Evolutionary conservation across 345 rosid genomes (phyloP).

Genomic region (Capsella bursapastoris): DNA sequence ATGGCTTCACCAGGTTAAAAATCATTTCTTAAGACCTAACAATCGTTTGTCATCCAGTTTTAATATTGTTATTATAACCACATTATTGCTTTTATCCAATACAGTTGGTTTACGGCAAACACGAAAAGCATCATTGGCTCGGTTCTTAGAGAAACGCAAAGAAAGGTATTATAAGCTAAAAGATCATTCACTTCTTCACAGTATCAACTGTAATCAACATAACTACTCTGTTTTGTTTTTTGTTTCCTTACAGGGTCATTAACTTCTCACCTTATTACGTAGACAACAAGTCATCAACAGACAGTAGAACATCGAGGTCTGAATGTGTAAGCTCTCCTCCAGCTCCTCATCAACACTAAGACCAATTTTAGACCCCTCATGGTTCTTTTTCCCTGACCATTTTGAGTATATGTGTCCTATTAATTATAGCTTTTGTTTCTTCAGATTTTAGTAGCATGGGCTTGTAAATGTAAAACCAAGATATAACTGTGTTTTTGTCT

Average conservation of each 20-base stretch:
- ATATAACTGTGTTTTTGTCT: neutral
- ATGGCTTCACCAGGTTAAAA: constrained; percentile 52
- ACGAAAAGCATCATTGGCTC: constrained; percentile 73
- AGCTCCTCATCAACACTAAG: constrained; percentile 38
- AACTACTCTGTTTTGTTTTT: neutral
- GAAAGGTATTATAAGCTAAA: constrained; percentile 53
- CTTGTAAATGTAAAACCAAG: neutral
- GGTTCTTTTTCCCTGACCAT: neutral
- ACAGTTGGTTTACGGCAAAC: constrained; percentile 67
- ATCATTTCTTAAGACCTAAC: neutral
- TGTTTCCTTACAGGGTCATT: constrained; percentile 44
- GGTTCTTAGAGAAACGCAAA: constrained; percentile 76
- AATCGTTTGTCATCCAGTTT: neutral
- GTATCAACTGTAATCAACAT: neutral
- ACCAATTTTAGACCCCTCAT: neutral
- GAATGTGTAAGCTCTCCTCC: constrained; percentile 32
- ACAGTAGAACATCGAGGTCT: constrained; percentile 16
- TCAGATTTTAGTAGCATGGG: constrained; percentile 11
- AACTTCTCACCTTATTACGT: constrained; percentile 50
- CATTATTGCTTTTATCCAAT: neutral
- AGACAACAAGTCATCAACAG: constrained; percentile 17
- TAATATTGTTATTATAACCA: neutral
- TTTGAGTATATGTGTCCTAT: neutral
- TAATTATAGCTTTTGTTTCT: constrained; percentile 9
- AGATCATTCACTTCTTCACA: neutral